Percentiles rank a stretch among this genome's conserved stretches.
Conservation (phyloP, 331 rosid species). For the Dryas integrifolia region DNA sequence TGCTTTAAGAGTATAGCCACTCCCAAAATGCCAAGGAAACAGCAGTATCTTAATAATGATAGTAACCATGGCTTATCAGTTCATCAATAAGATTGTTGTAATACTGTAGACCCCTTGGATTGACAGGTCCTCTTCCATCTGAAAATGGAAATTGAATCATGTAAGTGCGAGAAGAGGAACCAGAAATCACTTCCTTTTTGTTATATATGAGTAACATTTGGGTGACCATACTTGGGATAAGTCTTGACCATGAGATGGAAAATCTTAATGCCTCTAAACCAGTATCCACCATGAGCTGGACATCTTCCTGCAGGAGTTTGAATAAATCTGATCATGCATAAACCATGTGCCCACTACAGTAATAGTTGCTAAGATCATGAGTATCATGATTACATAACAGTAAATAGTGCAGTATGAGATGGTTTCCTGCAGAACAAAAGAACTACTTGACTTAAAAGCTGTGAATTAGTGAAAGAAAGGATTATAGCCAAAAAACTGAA, state of each 20-base stretch:
- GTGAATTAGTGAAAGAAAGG: too few species aligned
- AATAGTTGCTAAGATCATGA: too few species aligned
- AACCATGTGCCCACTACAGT: too few species aligned
- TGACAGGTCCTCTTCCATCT: constrained; percentile 71
- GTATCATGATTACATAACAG: too few species aligned
- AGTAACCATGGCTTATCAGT: constrained; percentile 46
- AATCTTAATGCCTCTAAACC: constrained; percentile 70
- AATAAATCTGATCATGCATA: too few species aligned
- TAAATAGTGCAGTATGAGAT: too few species aligned
- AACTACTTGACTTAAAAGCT: too few species aligned
- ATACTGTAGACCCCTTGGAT: constrained; percentile 56
- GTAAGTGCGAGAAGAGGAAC: background rate
- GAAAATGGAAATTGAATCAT: background rate
- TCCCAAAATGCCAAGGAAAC: background rate
- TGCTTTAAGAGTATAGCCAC: too few species aligned
- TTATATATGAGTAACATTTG: background rate
- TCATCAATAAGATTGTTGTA: constrained; percentile 68
- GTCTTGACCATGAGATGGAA: constrained; percentile 86
- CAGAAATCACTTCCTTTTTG: background rate
- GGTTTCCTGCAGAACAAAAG: too few species aligned
- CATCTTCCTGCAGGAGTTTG: constrained; percentile 57
- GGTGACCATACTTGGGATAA: constrained; percentile 51
- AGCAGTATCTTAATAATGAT: background rate
- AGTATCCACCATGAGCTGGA: constrained; percentile 56
- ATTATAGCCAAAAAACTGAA: too few species aligned